Conservation (phyloP, 495 filamentous ascomycete species). For the Acidomyces sp. region DNA sequence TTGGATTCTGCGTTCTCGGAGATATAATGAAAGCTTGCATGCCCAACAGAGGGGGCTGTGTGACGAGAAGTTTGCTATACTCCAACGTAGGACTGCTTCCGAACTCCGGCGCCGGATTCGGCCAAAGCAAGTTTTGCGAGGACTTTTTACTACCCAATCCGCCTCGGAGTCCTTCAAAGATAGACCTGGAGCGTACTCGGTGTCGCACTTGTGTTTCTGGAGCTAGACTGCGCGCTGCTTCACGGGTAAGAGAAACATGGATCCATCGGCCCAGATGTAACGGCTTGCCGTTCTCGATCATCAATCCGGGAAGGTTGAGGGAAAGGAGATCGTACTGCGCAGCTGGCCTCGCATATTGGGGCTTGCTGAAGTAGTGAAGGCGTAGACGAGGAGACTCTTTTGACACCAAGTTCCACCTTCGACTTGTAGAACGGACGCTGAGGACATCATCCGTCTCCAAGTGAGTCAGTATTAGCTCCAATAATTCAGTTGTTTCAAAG, state of each 20-base stretch:
- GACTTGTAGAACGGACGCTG: conserved; percentile 1
- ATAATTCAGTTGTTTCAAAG: conserved; percentile 11
- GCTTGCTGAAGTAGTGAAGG: conserved; percentile 9
- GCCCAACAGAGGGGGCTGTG: conserved; percentile 9
- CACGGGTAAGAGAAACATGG: conserved; percentile 2
- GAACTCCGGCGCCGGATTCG: background rate
- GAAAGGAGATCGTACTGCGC: conserved; percentile 5
- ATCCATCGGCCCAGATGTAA: conserved; percentile 13
- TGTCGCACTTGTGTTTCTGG: background rate
- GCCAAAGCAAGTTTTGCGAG: conserved; percentile 1
- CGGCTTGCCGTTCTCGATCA: conserved; percentile 7
- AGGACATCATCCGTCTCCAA: conserved; percentile 7
- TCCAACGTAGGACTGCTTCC: background rate
- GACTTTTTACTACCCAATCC: background rate
- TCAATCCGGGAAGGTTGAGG: conserved; percentile 4
- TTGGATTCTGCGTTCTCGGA: background rate
- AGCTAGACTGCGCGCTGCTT: conserved; percentile 6
- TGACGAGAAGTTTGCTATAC: conserved; percentile 10
- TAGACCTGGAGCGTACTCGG: conserved; percentile 5
- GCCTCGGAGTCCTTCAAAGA: conserved; percentile 13
- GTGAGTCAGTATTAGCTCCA: conserved; percentile 6
- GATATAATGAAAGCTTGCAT: conserved; percentile 13
- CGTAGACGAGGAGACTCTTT: conserved; percentile 10
- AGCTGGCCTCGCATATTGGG: conserved; percentile 2
- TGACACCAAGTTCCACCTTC: conserved; percentile 3